Conservation (phyloP, 768 basidiomycete species). For the Tricholoma sp. region DNA sequence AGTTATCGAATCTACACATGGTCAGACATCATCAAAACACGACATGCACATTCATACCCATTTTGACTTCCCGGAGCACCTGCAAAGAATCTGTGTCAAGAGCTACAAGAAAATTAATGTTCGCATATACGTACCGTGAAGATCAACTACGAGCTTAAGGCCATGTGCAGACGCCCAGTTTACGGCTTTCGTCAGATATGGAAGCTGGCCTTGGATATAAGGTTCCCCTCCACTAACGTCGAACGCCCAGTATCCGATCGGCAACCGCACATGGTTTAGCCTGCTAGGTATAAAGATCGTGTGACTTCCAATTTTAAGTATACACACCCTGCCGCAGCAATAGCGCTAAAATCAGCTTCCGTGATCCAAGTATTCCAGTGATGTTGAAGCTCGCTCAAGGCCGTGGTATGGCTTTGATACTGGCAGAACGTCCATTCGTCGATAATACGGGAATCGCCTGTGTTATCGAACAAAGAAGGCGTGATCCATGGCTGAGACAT, state of each 20-base stretch:
- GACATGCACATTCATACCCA: constrained; percentile 38
- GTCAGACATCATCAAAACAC: neutral
- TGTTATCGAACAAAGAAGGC: constrained; percentile 68
- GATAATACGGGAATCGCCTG: constrained; percentile 51
- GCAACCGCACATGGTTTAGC: constrained; percentile 77
- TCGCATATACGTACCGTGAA: constrained; percentile 41
- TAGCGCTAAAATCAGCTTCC: constrained; percentile 69
- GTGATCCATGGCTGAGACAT: constrained; percentile 68
- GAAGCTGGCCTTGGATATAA: constrained; percentile 70
- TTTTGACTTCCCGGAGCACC: constrained; percentile 83
- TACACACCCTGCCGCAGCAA: constrained; percentile 67
- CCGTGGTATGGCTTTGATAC: constrained; percentile 47
- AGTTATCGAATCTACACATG: constrained; percentile 67
- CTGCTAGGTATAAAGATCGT: constrained; percentile 29
- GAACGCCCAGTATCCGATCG: constrained; percentile 90
- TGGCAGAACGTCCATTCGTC: constrained; percentile 80
- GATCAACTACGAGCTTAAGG: constrained; percentile 79
- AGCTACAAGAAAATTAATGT: neutral
- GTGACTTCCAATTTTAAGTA: constrained; percentile 3
- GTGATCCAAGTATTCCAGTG: constrained; percentile 88
- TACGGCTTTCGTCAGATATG: constrained; percentile 63
- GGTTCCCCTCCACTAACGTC: constrained; percentile 77
- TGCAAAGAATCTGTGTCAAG: constrained; percentile 15
- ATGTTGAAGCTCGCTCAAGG: constrained; percentile 43
- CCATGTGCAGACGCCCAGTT: constrained; percentile 65